Conservation (phyloP, 306 rosid genomes). For the Ziziphus jujuba region DNA sequence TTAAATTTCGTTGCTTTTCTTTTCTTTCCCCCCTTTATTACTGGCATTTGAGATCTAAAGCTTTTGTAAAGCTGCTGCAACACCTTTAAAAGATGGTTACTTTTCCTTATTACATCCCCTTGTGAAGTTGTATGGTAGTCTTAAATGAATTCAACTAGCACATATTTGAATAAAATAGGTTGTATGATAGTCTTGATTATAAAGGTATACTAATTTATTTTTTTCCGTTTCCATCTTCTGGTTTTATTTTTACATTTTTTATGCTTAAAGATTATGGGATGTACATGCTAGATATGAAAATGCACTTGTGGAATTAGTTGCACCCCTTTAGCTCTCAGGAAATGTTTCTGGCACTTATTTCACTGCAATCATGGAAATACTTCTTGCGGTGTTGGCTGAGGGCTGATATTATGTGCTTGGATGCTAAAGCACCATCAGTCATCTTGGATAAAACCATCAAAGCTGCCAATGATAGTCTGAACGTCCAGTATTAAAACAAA, state of each 20-base stretch:
- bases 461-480: conserved; percentile 75
- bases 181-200: too few species aligned
- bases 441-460: conserved; percentile 65
- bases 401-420: conserved; percentile 49
- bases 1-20: too few species aligned
- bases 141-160: too few species aligned
- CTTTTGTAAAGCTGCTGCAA: too few species aligned
- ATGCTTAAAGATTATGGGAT: conserved; percentile 53
- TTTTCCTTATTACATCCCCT: too few species aligned
- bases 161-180: too few species aligned
- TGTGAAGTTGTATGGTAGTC: too few species aligned
- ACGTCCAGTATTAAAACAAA: conserved; percentile 42
- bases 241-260: conserved; percentile 22
- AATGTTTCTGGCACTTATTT: conserved; percentile 74
- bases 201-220: too few species aligned
- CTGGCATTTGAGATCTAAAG: too few species aligned
- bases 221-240: conserved; percentile 10
- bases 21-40: too few species aligned
- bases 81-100: too few species aligned
- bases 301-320: conserved; percentile 68
- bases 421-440: conserved; percentile 50
- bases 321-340: conserved; percentile 87
- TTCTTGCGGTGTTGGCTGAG: conserved; percentile 82
- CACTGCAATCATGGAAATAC: conserved; percentile 90
- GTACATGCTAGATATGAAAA: conserved; percentile 67